Evolutionary conservation across 495 filamentous ascomycete species (phyloP).

Genomic region (Penicillium mononematosum): DNA sequence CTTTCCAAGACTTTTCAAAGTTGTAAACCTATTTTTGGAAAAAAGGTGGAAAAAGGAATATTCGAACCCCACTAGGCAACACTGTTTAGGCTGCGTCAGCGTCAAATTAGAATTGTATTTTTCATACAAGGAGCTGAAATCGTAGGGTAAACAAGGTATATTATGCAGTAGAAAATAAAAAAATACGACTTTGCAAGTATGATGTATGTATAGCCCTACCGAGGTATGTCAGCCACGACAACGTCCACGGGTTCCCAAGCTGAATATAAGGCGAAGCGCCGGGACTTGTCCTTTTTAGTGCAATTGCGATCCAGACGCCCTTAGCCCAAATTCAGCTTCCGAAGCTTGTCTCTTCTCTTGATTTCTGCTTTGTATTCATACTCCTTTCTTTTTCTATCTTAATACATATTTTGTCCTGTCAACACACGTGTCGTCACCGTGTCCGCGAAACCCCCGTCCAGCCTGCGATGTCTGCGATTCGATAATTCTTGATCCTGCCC

Average conservation of each 20-base stretch:
- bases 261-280: slow-evolving; percentile 2
- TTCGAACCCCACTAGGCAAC: slow-evolving; percentile 23
- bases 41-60: slow-evolving; percentile 5
- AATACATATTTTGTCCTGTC: not conserved
- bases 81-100: slow-evolving; percentile 22
- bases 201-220: not conserved
- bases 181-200: no score
- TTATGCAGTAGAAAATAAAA: no score
- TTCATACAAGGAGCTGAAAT: not conserved
- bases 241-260: no score
- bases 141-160: not conserved
- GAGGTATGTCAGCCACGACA: slow-evolving; percentile 1
- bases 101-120: not conserved
- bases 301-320: slow-evolving; percentile 10
- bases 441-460: slow-evolving; percentile 13
- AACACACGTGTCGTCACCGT: slow-evolving; percentile 17
- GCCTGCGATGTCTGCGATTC: slow-evolving; percentile 46
- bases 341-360: not conserved
- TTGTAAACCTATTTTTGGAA: slow-evolving; percentile 29
- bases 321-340: slow-evolving; percentile 1
- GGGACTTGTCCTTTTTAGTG: slow-evolving; percentile 5
- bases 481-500: slow-evolving; percentile 40
- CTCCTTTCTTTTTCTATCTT: slow-evolving; percentile 1
- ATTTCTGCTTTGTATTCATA: not conserved
- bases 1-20: not conserved